Conservation (phyloP, 805 yeast genomes). For the Saturnispora kantuleensis region DNA sequence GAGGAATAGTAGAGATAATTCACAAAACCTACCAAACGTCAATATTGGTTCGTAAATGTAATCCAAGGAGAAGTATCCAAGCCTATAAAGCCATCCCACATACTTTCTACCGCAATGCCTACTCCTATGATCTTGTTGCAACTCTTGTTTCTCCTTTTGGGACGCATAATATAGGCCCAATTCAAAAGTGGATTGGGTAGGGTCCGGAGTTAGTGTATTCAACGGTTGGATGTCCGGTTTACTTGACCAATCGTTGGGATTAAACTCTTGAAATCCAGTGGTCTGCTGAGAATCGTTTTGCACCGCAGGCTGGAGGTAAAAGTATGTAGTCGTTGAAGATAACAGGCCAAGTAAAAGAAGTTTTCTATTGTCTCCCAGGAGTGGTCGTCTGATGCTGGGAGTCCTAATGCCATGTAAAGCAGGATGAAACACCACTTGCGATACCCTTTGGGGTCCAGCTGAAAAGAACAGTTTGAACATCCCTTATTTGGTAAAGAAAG, state of each 20-base stretch:
- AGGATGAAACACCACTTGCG: too few relatives aligned
- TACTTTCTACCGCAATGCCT: conserved; percentile 14
- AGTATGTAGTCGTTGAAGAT: conserved; percentile 1
- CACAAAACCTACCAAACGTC: conserved; percentile 59
- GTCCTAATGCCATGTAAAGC: too few relatives aligned
- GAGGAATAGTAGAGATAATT: conserved; percentile 53
- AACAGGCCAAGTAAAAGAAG: neutral
- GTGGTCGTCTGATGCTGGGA: too few relatives aligned
- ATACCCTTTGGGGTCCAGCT: too few relatives aligned
- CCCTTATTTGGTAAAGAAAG: too few relatives aligned
- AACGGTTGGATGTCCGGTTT: conserved; percentile 8
- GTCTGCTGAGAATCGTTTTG: neutral
- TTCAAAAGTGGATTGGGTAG: conserved; percentile 56
- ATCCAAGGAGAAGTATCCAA: conserved; percentile 39
- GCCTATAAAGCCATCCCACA: conserved; percentile 27
- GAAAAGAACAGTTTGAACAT: too few relatives aligned
- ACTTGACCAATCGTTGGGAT: conserved; percentile 10
- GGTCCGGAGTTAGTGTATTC: conserved; percentile 36
- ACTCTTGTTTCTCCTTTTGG: conserved; percentile 40
- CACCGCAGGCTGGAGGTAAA: conserved; percentile 1
- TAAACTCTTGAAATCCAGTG: conserved; percentile 11
- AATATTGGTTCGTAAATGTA: conserved; percentile 58
- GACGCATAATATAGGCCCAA: conserved; percentile 55
- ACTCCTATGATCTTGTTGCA: conserved; percentile 28
- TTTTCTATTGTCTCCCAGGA: neutral